A percentile compares a stretch with the other conserved stretches of the same genome.
Evolutionary conservation across 1,139 yeast genomes (phyloP).

Genomic region (Hemisphaericaspora xylanilytica): DNA sequence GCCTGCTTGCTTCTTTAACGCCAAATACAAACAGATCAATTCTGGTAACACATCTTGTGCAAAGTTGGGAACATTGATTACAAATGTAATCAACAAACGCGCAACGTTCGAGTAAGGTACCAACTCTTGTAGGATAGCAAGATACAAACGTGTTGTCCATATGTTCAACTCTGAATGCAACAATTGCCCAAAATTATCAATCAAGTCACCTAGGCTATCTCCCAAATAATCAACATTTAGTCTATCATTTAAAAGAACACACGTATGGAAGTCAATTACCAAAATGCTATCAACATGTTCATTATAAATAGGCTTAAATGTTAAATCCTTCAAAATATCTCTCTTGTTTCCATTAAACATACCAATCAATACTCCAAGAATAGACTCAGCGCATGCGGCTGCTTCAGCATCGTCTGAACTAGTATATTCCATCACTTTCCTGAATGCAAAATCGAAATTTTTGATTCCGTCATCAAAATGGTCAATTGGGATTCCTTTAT

Average conservation of each 20-base stretch:
- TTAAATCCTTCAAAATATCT: slow-evolving; percentile 18
- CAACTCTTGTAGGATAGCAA: slow-evolving; percentile 36
- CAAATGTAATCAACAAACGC: slow-evolving; percentile 26
- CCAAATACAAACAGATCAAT: slow-evolving; percentile 24
- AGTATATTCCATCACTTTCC: slow-evolving; percentile 12
- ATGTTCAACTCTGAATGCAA: slow-evolving; percentile 12
- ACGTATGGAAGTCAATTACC: slow-evolving; percentile 34
- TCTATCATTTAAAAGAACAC: slow-evolving; percentile 29
- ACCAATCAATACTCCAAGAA: slow-evolving; percentile 36
- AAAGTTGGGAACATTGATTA: slow-evolving; percentile 21
- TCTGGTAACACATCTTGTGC: slow-evolving; percentile 25
- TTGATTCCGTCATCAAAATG: slow-evolving; percentile 9
- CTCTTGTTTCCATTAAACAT: slow-evolving; percentile 16
- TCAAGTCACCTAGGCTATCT: slow-evolving; percentile 15
- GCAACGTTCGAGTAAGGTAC: slow-evolving; percentile 20
- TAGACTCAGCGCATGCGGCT: slow-evolving; percentile 33
- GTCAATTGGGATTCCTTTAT: slow-evolving; percentile 12
- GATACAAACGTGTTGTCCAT: slow-evolving; percentile 33
- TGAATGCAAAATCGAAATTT: slow-evolving; percentile 17
- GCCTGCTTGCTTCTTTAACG: slow-evolving; percentile 13
- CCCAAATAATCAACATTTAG: slow-evolving; percentile 18
- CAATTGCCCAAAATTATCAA: slow-evolving; percentile 12
- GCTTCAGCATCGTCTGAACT: slow-evolving; percentile 14
- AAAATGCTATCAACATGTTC: slow-evolving; percentile 18
- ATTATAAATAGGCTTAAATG: slow-evolving; percentile 18